Base-by-base conservation (phyloP, 2,329 filamentous ascomycete genomes). In the Zalaria sp. region DNA sequence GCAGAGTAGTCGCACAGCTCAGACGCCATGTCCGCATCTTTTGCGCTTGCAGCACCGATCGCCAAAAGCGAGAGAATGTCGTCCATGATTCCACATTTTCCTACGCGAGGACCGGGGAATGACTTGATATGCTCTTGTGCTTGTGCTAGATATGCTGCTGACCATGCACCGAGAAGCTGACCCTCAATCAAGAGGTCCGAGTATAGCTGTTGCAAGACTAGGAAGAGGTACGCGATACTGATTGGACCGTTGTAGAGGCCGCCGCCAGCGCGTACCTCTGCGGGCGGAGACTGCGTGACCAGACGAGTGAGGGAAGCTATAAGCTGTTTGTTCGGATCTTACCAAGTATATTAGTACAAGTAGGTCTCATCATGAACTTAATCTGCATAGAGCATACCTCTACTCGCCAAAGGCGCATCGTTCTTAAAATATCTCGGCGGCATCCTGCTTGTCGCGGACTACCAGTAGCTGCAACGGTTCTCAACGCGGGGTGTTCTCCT, bases 221-320 rank as follows among this genome's bases (percentile, higher is more conserved):
- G 65, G 54, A 71, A 68, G 28, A 67, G 58, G 49, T 67, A 71
- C 27, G 68, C 67, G 35, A 71, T 61, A 38, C 60, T 65, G 37
- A 68, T 64, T 5, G 67, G 66, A 10, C 68, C 68, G 53, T 68
- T 65, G 56, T 68, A 71, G 27, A 71, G 59, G 25, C 68, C 68
- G 34, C 68, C 68, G 37, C 63, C 61, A 6, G 67, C 65, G 27
- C 58, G 57, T 37, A 69, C 53, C 35, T 58, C 56, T 36, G 66
- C 60, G 18, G 68, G 68, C 36, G 68, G 67, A 48, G 68, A 54
- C 7, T 67, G 58, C 38, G 57, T 66, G 36, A 70, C 62, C 34
- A 71, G 59, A 44, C 68, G 66, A 28, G 62, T 63, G 39, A 71
- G 57, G 10, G 66, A 70, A 42, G 67, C 66, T 49, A 68, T 57